Percentiles rank a stretch among this genome's conserved stretches.
These are phyloP conservation scores for Magnusiomyces suaveolens DNA, from an alignment of 1,139 yeast species.

Conservation along the genomic window DNA sequence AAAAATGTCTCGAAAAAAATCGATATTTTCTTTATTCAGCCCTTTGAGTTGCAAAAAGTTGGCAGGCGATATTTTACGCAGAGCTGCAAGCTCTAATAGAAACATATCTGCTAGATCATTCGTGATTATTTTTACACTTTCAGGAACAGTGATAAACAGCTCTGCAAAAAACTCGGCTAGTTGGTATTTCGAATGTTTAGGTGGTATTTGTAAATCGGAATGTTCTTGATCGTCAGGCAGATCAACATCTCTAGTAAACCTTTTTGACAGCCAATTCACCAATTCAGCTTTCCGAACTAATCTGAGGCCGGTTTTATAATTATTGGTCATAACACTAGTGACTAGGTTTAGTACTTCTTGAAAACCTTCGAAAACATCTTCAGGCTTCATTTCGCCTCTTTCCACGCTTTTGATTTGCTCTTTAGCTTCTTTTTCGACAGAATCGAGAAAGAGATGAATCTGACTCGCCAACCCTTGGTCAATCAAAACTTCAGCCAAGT, in stretches of 20 bases:
- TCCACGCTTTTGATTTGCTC: not conserved
- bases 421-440: not conserved
- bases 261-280: not conserved
- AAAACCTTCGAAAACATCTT: conserved; percentile 2
- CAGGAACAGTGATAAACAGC: conserved; percentile 2
- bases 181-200: not conserved
- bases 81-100: conserved; percentile 10
- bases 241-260: not conserved
- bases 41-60: conserved; percentile 11
- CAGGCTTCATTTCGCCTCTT: not conserved
- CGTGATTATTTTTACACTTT: not conserved
- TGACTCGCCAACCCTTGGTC: not conserved
- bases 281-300: not conserved
- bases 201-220: not conserved
- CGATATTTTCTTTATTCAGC: conserved; percentile 16
- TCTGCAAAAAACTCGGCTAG: conserved; percentile 4
- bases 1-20: conserved; percentile 23
- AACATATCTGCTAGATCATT: conserved; percentile 11
- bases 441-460: not conserved
- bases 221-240: not conserved
- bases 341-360: not conserved
- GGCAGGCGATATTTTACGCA: not conserved
- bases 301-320: not conserved
- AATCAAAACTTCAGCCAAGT: not conserved
- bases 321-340: not conserved